A percentile compares a stretch with the other conserved stretches of the same genome.
These are phyloP conservation scores for Paxillus involutus DNA, from an alignment of 768 basidiomycete species.

Conservation along the genomic window DNA sequence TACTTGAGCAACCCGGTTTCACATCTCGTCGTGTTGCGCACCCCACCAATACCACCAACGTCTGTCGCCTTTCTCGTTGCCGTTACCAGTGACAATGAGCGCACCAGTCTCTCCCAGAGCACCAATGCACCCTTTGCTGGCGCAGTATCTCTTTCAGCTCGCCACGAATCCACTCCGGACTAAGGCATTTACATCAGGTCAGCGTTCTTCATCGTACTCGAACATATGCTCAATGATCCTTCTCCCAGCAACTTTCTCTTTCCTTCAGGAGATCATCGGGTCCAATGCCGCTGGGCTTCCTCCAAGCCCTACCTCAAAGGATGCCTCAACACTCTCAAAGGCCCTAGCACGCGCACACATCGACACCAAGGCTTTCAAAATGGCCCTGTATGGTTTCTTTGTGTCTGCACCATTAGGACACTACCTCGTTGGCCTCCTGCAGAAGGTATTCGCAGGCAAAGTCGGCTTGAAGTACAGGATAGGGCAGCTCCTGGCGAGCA, in stretches of 20 bases:
- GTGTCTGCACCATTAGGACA: constrained; percentile 84
- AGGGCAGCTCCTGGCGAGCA: constrained; percentile 73
- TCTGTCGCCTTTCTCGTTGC: constrained; percentile 16
- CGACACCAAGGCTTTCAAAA: constrained; percentile 73
- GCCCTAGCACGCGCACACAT: constrained; percentile 57
- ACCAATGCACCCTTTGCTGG: constrained; percentile 48
- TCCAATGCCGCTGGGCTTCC: constrained; percentile 68
- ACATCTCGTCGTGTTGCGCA: not conserved
- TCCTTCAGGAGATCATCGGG: constrained; percentile 81
- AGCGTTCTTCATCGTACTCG: constrained; percentile 7
- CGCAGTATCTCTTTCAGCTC: constrained; percentile 71
- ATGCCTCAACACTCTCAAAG: constrained; percentile 53
- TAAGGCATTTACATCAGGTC: constrained; percentile 76
- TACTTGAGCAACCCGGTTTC: not conserved
- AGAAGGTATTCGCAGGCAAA: constrained; percentile 76
- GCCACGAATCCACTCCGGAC: constrained; percentile 72
- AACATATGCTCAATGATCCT: not conserved
- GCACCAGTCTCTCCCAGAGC: constrained; percentile 16
- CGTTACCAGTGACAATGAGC: constrained; percentile 39
- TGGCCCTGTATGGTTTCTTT: constrained; percentile 81
- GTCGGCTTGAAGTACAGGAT: constrained; percentile 62
- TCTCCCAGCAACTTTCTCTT: constrained; percentile 49
- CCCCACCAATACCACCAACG: constrained; percentile 11
- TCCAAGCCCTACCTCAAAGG: constrained; percentile 45
- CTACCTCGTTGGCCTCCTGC: constrained; percentile 66